Conservation (phyloP, 257 asterid genomes). For the Solanum sejunctum region DNA sequence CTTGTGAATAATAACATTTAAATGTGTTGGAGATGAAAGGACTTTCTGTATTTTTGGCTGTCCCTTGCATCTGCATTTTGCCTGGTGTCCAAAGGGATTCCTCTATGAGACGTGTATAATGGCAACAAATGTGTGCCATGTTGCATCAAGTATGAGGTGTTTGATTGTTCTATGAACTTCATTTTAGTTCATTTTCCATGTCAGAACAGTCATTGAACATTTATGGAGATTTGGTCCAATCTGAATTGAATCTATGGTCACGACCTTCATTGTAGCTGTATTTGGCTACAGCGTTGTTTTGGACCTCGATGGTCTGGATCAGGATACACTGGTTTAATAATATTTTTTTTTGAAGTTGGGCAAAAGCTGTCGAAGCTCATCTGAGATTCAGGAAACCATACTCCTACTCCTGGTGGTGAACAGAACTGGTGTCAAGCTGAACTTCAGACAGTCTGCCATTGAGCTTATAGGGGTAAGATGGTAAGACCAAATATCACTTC, state of each 20-base stretch:
- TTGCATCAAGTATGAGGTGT: neutral
- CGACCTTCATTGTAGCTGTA: neutral
- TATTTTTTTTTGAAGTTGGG: constrained; percentile 45
- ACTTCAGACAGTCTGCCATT: constrained; percentile 64
- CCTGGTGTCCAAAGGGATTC: neutral
- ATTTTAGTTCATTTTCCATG: neutral
- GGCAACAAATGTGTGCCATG: neutral
- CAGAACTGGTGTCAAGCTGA: constrained; percentile 85
- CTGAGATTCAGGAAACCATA: constrained; percentile 76
- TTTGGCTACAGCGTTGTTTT: neutral
- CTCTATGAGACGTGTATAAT: neutral
- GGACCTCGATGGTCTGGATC: neutral
- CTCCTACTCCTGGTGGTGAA: constrained; percentile 56
- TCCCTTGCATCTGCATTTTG: neutral
- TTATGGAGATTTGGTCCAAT: neutral
- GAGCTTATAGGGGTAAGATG: constrained; percentile 46
- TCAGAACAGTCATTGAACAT: neutral
- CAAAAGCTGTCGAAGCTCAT: constrained; percentile 71
- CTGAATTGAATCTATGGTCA: neutral
- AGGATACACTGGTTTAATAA: neutral
- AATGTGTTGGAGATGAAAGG: neutral
- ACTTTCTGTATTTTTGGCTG: neutral
- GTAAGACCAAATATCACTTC: constrained; percentile 27
- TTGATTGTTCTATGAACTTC: neutral
- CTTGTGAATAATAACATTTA: neutral